phyloP scores from a whole-genome alignment of 2,329 filamentous ascomycete species.

The Exophiala viscosa region DNA sequence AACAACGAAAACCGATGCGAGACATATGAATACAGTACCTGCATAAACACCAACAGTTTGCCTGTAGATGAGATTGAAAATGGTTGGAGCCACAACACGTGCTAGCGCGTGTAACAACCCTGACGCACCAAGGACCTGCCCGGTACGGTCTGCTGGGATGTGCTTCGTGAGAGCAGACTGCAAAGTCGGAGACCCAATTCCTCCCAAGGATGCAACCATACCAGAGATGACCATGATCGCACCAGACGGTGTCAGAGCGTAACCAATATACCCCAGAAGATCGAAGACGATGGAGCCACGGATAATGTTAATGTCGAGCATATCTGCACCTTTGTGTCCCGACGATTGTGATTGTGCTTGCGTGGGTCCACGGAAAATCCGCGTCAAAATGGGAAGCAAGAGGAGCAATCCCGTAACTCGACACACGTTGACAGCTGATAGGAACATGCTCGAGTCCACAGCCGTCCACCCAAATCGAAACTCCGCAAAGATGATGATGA shows the following conservation, averaged over 20 bases:
- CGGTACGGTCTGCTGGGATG: slow-evolving; percentile 74
- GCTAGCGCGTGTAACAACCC: slow-evolving; percentile 81
- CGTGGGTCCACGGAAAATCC: slow-evolving; percentile 59
- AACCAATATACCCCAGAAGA: slow-evolving; percentile 70
- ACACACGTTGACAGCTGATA: slow-evolving; percentile 72
- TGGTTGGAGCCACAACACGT: slow-evolving; percentile 70
- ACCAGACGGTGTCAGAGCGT: slow-evolving; percentile 61
- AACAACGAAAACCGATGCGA: slow-evolving; percentile 63
- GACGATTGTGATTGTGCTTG: slow-evolving; percentile 23
- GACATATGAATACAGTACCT: slow-evolving; percentile 76
- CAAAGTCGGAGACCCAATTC: slow-evolving; percentile 78
- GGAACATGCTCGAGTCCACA: slow-evolving; percentile 73
- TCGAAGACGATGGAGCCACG: slow-evolving; percentile 73
- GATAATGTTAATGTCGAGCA: slow-evolving; percentile 72
- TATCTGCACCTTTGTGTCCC: slow-evolving; percentile 68
- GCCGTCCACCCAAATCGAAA: slow-evolving; percentile 79
- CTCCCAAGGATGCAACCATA: slow-evolving; percentile 70
- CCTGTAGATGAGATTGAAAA: slow-evolving; percentile 85
- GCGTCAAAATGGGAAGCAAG: slow-evolving; percentile 72
- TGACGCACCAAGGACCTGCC: slow-evolving; percentile 81
- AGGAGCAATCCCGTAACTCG: slow-evolving; percentile 73
- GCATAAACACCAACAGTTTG: slow-evolving; percentile 73
- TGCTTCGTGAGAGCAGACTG: slow-evolving; percentile 87
- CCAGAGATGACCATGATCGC: slow-evolving; percentile 68
- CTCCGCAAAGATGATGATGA: slow-evolving; percentile 79